phyloP scores from a whole-genome alignment of 1,139 yeast species.

The Hyphopichia burtonii region DNA sequence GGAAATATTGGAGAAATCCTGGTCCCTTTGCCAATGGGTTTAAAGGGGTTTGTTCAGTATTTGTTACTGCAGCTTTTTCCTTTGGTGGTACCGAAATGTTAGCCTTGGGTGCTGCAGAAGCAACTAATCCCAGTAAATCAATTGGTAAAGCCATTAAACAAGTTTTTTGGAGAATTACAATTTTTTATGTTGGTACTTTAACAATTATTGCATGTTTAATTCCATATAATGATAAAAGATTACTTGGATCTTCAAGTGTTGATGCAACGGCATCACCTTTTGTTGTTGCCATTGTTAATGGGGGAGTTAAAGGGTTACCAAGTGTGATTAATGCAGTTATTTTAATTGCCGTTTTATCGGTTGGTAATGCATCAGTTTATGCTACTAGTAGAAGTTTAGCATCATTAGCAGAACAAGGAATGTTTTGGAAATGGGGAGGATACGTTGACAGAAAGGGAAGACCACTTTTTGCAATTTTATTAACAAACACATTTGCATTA shows the following conservation, averaged over 20 bases:
- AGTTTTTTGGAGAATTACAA: constrained; percentile 45
- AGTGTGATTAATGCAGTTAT: constrained; percentile 34
- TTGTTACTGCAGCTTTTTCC: constrained; percentile 44
- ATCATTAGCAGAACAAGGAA: constrained; percentile 30
- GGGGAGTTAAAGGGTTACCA: constrained; percentile 32
- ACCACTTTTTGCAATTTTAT: constrained; percentile 27
- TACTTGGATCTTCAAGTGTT: constrained; percentile 23
- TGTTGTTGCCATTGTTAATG: constrained; percentile 20
- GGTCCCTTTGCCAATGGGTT: constrained; percentile 45
- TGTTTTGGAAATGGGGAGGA: constrained; percentile 30
- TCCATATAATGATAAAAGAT: constrained; percentile 30
- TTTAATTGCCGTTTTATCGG: constrained; percentile 30
- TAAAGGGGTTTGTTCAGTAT: constrained; percentile 40
- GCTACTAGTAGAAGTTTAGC: constrained; percentile 33
- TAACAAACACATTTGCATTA: constrained; percentile 26
- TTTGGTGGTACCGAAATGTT: constrained; percentile 45
- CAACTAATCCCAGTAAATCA: constrained; percentile 37
- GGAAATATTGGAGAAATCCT: constrained; percentile 38
- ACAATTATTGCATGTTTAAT: constrained; percentile 39
- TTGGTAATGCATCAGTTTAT: constrained; percentile 33
- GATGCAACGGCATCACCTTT: constrained; percentile 30
- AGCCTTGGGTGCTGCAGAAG: constrained; percentile 42
- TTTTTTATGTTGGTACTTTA: constrained; percentile 40
- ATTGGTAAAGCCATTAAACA: constrained; percentile 45
- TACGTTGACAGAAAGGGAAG: constrained; percentile 28